A percentile compares a stretch with the other conserved stretches of the same genome.
Evolutionary conservation across 2,329 filamentous ascomycete species (phyloP).

Genomic region (Berkeleyomyces basicola): DNA sequence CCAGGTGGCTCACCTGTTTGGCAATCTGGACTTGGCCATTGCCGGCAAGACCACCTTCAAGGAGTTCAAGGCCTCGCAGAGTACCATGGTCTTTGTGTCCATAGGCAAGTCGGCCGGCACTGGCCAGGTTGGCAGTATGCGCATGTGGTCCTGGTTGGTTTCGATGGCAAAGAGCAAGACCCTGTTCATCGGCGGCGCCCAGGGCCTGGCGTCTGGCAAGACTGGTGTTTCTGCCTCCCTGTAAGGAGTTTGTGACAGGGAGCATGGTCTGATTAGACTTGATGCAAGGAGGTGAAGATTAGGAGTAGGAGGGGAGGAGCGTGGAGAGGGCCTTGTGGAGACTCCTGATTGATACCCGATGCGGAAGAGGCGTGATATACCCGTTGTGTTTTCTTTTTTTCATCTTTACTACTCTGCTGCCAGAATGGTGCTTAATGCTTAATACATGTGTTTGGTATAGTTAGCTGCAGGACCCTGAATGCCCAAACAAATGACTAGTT

Average conservation of each 20-base stretch:
- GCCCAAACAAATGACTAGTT: no score
- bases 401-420: background rate
- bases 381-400: background rate
- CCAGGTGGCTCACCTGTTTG: slow-evolving; percentile 21
- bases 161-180: slow-evolving; percentile 25
- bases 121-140: slow-evolving; percentile 24
- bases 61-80: slow-evolving; percentile 20
- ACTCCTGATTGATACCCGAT: background rate
- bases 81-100: slow-evolving; percentile 23
- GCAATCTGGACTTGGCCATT: slow-evolving; percentile 21
- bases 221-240: slow-evolving; percentile 15
- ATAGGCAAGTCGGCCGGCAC: slow-evolving; percentile 25
- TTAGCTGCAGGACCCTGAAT: no score
- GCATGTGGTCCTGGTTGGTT: slow-evolving; percentile 24
- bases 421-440: background rate
- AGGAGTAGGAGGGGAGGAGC: background rate
- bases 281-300: background rate
- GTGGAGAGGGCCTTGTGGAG: background rate
- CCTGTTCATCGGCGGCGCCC: slow-evolving; percentile 22
- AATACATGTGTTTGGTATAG: no score
- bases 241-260: background rate
- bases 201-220: slow-evolving; percentile 21
- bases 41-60: slow-evolving; percentile 18
- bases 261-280: background rate
- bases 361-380: background rate